Evolutionary conservation across 2,329 filamentous ascomycete genomes (phyloP), one percentile per base, ranked within the genome.

Genomic region (Parastagonospora nodorum): DNA sequence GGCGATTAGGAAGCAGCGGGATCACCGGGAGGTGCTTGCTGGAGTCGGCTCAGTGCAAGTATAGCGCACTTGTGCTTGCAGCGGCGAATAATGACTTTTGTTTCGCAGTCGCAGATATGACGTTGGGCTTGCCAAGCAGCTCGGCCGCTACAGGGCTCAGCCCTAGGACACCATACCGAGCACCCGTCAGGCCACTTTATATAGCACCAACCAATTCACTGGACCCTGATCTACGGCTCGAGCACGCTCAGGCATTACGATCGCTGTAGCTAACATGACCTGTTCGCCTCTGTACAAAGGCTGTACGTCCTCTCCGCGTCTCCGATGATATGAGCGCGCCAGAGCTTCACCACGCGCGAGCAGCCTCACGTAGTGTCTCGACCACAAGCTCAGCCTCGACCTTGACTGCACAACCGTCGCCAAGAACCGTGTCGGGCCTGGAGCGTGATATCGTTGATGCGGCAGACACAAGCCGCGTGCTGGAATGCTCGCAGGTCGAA

Each of bases 401-500:
- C 14, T 42, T 28, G 16, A 14, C 32, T 10, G n/a, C 15, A 28
- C 10, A 45, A 15, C 35, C 40, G n/a, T 42, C 19, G 41, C 31
- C 19, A 24, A 24, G 19, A 24, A 24, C 19, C 5, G 19, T 24
- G 19, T 24, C 19, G 19, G 19, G 19, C 19, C 19, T 24, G 5
- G 19, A 40, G 28, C 39, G 14, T 29, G n/a, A 19, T 42, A 9
- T 64, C 7, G 41, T 67, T 16, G 59, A 66, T 35, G 61, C 71
- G 12, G 51, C 63, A 4, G 61, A 68, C 27, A 48, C 67, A 5
- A 36, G 35, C n/a, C 65, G 68, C 30, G 54, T 73, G 10, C 8
- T 72, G 16, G 70, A 73, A 45, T 68, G 60, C 51, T 53, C 59
- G 11, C 68, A 66, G 37, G 38, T 61, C 10, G 58, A 65, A 36